Evolutionary conservation across 1,284 basidiomycete genomes (phyloP).

Genomic region (Boletellus dicymbophilus): DNA sequence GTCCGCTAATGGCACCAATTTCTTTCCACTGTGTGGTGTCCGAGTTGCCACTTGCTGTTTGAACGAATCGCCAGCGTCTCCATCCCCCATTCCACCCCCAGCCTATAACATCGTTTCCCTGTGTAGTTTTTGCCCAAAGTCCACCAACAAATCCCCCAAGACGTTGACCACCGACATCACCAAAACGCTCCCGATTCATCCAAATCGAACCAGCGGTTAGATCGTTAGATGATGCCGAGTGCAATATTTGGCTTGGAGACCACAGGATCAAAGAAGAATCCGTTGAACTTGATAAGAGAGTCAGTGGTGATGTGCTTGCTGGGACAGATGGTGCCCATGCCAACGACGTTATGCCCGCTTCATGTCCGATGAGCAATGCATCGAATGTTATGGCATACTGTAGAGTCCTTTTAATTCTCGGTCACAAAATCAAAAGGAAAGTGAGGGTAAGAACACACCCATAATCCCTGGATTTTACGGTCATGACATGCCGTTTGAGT

Average conservation of each 20-base stretch:
- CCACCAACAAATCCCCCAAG: constrained; percentile 91
- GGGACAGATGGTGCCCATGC: constrained; percentile 64
- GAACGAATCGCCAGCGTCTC: constrained; percentile 72
- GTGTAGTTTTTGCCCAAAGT: constrained; percentile 58
- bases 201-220: constrained; percentile 65
- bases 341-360: constrained; percentile 87
- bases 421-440: constrained; percentile 1
- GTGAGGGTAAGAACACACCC: constrained; percentile 39
- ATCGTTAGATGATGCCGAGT: constrained; percentile 35
- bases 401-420: constrained; percentile 41
- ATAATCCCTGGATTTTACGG: constrained; percentile 52
- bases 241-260: constrained; percentile 67
- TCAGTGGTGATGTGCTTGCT: constrained; percentile 36
- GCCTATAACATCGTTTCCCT: constrained; percentile 68
- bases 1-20: constrained; percentile 77
- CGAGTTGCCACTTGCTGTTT: constrained; percentile 12
- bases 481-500: constrained; percentile 77
- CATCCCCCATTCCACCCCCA: constrained; percentile 94
- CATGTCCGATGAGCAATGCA: constrained; percentile 90
- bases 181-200: constrained; percentile 89
- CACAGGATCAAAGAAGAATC: constrained; percentile 94
- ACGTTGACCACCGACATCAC: constrained; percentile 87
- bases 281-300: constrained; percentile 84
- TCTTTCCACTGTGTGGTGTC: constrained; percentile 68
- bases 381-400: constrained; percentile 85